phyloP scores from a whole-genome alignment of 2,329 filamentous ascomycete genomes.

The Ceratocystiopsis brevicomis region DNA sequence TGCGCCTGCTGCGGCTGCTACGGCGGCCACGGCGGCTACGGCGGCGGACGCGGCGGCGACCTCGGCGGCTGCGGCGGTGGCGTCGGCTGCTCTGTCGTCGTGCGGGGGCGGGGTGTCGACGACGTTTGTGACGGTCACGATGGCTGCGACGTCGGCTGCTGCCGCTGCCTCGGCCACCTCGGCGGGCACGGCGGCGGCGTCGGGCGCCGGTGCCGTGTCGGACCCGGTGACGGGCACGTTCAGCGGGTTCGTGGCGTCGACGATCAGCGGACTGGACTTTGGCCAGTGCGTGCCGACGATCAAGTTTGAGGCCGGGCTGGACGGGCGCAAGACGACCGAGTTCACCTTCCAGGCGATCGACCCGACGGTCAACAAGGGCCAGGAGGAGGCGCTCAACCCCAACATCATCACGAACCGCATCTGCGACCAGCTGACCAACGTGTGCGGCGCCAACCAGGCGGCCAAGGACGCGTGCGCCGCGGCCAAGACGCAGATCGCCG shows the following conservation, averaged over 20 bases:
- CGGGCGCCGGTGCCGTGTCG: conserved; percentile 7
- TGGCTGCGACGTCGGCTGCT: neutral
- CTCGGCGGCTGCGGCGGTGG: neutral
- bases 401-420: conserved; percentile 58
- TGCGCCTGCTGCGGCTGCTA: conserved; percentile 1
- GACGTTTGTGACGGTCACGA: conserved; percentile 1
- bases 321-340: conserved; percentile 36
- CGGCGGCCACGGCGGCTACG: neutral
- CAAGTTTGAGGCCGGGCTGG: conserved; percentile 38
- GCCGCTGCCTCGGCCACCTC: neutral
- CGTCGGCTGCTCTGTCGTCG: no score
- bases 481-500: conserved; percentile 25
- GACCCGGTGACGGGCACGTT: conserved; percentile 8
- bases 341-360: conserved; percentile 52
- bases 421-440: conserved; percentile 49
- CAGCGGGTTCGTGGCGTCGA: conserved; percentile 8
- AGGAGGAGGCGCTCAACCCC: conserved; percentile 50
- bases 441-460: conserved; percentile 42
- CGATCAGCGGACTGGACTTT: conserved; percentile 23
- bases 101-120: neutral
- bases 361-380: conserved; percentile 37
- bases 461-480: conserved; percentile 33
- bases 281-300: conserved; percentile 36
- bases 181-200: neutral
- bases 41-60: neutral